Base-by-base conservation (phyloP, 108 stramenopile species). In the Schizochytrium sp. region DNA sequence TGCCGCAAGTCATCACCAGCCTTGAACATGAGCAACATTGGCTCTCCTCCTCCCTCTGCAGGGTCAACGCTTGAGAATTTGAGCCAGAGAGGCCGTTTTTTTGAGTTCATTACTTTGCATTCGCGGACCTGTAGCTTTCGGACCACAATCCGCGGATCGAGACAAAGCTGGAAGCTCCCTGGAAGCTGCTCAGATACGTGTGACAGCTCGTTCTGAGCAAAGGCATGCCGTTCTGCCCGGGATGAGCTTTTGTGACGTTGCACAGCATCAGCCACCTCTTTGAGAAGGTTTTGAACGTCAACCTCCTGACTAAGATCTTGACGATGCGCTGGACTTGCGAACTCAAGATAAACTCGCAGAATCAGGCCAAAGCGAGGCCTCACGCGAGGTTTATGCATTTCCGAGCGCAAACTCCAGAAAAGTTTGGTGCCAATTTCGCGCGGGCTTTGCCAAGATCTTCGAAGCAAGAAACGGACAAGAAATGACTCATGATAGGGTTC, bases 1-100 rank as follows among this genome's bases (percentile, higher is more conserved):
- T 95, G 94, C 3, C 94, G 91, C 53, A 95, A 88, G 89, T 95
- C 94, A 61, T 95, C 94, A n/a, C 94, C 94, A 17, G 69, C 88
- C 92, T 94, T 93, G 91, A 90, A 93, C 91, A 93, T 91, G 45
- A 93, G 72, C 7, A 58, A 7, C 46, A 15, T 28, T 64, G 56
- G 45, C 76, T 72, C 61, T 76, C 89, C 55, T 17, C 72, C 72
- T 3, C 53, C 55, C 28, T 46, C 89, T 7, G 28, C 60, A 19
- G 76, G 76, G 58, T 88, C 89, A 40, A 88, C 42, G 56, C 72
- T 13, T 4, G 41, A 17, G 72, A 91, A 91, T 38, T 46, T 57
- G 19, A 91, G 76, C 90, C 88, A 89, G 40, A 91, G 90, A 3
- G 90, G 90, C 88, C 72, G 61, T 76, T 91, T 91, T 49, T 91